phyloP scores from a whole-genome alignment of 179 eudicot genomes.

The Beta corolliflora region DNA sequence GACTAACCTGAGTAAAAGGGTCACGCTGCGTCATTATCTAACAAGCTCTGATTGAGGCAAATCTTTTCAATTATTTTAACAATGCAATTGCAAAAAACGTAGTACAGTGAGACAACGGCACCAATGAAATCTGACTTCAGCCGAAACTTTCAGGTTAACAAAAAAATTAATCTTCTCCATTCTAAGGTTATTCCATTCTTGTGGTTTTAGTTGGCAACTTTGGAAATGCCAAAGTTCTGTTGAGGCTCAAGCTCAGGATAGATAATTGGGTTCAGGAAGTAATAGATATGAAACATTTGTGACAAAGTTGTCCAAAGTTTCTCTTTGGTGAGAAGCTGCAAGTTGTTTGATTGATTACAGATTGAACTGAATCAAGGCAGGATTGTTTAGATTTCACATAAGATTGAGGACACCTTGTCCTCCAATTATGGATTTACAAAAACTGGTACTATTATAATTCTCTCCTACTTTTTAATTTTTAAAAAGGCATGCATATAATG shows the following conservation, averaged over 20 bases:
- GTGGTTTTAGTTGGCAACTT: not conserved
- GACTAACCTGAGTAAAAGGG: not conserved
- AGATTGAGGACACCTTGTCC: not conserved
- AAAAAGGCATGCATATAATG: too few relatives aligned
- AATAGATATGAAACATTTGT: not conserved
- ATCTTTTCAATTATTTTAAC: not conserved
- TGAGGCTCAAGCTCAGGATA: not conserved
- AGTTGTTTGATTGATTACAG: not conserved
- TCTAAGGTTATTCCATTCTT: not conserved
- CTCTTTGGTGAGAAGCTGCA: not conserved
- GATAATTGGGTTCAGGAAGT: not conserved
- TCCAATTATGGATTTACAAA: not conserved
- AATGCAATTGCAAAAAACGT: not conserved
- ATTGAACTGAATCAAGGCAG: not conserved
- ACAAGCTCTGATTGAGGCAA: not conserved
- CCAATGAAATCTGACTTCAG: not conserved
- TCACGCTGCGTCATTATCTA: too few relatives aligned
- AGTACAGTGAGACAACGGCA: not conserved
- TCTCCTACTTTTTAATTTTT: too few relatives aligned
- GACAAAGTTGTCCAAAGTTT: not conserved
- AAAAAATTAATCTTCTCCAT: not conserved
- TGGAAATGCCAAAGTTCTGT: not conserved
- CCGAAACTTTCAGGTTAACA: not conserved
- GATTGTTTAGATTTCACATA: not conserved
- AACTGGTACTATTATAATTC: not conserved